These are phyloP conservation scores for Rubia balearica DNA, from an alignment of 305 asterid species.

Conservation along the genomic window DNA sequence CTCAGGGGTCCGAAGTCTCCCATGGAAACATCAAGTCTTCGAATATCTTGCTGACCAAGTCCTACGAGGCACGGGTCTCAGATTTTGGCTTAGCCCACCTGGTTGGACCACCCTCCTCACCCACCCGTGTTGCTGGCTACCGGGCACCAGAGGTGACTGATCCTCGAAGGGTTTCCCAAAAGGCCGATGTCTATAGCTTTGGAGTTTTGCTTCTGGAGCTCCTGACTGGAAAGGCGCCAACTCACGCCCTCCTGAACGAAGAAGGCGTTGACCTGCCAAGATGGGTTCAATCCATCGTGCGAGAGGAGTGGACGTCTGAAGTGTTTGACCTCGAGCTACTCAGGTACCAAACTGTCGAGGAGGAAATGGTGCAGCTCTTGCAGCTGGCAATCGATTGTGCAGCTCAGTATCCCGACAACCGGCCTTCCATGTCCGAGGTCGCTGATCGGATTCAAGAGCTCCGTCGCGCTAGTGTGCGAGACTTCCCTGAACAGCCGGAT, in stretches of 20 bases:
- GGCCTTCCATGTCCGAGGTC: conserved; percentile 42
- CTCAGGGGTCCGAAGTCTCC: conserved; percentile 33
- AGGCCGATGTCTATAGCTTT: conserved; percentile 48
- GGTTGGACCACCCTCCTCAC: conserved; percentile 41
- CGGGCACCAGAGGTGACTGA: conserved; percentile 51
- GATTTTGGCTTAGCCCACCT: conserved; percentile 42
- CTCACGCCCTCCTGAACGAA: conserved; percentile 39
- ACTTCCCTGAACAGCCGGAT: conserved; percentile 24
- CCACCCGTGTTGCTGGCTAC: conserved; percentile 38
- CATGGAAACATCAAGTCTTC: conserved; percentile 50
- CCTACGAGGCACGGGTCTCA: conserved; percentile 36
- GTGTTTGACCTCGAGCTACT: conserved; percentile 45
- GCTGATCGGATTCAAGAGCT: conserved; percentile 36
- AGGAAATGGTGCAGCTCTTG: conserved; percentile 46
- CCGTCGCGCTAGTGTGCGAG: conserved; percentile 22
- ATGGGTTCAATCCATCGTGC: conserved; percentile 45
- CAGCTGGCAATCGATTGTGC: conserved; percentile 49
- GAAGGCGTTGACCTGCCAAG: conserved; percentile 50
- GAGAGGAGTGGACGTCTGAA: conserved; percentile 43
- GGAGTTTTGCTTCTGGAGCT: conserved; percentile 45
- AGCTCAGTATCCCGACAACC: conserved; percentile 40
- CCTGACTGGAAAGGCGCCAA: conserved; percentile 49
- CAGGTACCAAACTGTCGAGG: conserved; percentile 36
- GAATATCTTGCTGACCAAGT: conserved; percentile 37
- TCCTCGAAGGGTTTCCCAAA: conserved; percentile 37